Evolutionary conservation across 2,329 filamentous ascomycete species (phyloP).

Genomic region (Ilyonectria mors-panacis): DNA sequence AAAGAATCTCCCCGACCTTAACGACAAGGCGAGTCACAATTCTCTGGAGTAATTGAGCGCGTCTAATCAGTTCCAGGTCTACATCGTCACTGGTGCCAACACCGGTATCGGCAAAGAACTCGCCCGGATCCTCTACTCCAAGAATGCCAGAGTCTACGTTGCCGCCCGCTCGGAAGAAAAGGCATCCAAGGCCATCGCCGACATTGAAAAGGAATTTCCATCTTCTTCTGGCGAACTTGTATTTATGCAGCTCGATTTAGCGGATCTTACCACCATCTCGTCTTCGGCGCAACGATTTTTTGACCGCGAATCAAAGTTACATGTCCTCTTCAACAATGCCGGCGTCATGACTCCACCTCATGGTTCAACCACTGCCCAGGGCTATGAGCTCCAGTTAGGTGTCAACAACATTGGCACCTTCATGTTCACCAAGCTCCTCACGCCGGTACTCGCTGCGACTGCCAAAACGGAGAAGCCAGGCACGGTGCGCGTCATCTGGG

Average conservation of each 20-base stretch:
- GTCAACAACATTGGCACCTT: conserved; percentile 38
- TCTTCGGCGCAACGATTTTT: conserved; percentile 26
- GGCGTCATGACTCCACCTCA: conserved; percentile 32
- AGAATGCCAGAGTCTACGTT: conserved; percentile 32
- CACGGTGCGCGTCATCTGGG: conserved; percentile 35
- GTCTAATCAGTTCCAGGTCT: conserved; percentile 11
- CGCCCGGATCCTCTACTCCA: conserved; percentile 28
- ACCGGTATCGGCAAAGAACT: conserved; percentile 37
- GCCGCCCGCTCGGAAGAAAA: conserved; percentile 35
- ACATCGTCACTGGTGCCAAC: conserved; percentile 39
- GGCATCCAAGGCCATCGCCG: conserved; percentile 13
- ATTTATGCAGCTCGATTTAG: conserved; percentile 28
- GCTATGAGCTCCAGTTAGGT: conserved; percentile 37
- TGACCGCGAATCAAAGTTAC: conserved; percentile 22
- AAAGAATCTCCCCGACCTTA: conserved; percentile 5
- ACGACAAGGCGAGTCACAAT: neutral
- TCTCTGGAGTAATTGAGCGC: neutral
- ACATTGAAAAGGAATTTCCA: conserved; percentile 4
- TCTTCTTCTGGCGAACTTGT: conserved; percentile 5
- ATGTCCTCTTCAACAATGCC: conserved; percentile 39
- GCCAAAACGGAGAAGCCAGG: conserved; percentile 9
- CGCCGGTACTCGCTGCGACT: conserved; percentile 13
- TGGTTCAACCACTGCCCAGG: conserved; percentile 33
- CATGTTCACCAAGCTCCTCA: conserved; percentile 35
- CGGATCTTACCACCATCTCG: conserved; percentile 31